Base-by-base conservation (phyloP, 768 basidiomycete species). In the Collybia sordida region DNA sequence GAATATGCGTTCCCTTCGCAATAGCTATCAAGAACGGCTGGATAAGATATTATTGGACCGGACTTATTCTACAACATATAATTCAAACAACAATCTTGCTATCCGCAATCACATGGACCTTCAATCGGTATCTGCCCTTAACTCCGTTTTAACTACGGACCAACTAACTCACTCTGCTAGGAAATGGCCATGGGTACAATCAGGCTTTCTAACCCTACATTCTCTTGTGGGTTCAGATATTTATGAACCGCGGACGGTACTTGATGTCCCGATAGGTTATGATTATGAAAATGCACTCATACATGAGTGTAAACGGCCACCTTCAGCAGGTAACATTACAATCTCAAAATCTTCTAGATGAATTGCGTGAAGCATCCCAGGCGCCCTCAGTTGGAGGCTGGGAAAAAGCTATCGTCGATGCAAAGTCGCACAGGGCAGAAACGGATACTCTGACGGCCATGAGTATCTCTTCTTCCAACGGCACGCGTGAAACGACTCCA, bases 121-220 rank as follows among this genome's bases (percentile, higher is more conserved):
- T 91, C 64, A 85, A 95, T 57, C 71, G 88, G 90, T 83, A 52
- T 49, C 74, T 56, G 41, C 24, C 8, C 12, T 39, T 39, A 15
- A 46, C 38, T 25, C 37, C 15, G 23, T 14, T 8, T 35, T 18
- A 23, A 8, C 14, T 43, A 9, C 51, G 36, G 45, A 41, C 17
- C 9, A 18, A n/a, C 27, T 36, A 17, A n/a, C n/a, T n/a, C n/a
- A n/a, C 42, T 27, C 6, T 43, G 25, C n/a, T 51, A 90, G 93
- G 44, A 80, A 93, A 59, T 98, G 95, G 95, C 93, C 93, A 28
- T 98, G 95, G 95, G 95, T 98, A 4, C 95, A 98, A 63, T 90
- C 89, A 4, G 93, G 92, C 5, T 95, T 89, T 66, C 72, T 94
- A 42, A 95, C 89, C 0, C 67, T 93, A 42, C 95, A 98, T 64